Conservation (phyloP, 257 asterid genomes). For the Jasminum sambac region DNA sequence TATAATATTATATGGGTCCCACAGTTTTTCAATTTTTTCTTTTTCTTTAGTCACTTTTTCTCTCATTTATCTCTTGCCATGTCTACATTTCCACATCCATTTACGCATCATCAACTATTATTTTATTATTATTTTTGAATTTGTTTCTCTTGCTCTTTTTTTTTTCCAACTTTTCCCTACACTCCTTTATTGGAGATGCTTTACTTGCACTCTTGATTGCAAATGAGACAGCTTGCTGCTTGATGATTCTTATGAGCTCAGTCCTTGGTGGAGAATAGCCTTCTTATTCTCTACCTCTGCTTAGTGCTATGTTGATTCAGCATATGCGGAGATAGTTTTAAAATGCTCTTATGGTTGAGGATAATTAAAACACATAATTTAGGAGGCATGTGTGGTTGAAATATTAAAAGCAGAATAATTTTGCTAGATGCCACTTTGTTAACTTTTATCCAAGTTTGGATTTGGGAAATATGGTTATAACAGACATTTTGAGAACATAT, state of each 20-base stretch:
- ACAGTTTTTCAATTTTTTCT: too few species aligned
- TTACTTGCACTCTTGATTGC: conserved; percentile 13
- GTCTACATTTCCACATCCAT: too few species aligned
- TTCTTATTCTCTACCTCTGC: conserved; percentile 18
- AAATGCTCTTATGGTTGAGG: not conserved
- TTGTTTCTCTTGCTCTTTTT: too few species aligned
- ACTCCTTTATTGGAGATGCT: conserved; percentile 14
- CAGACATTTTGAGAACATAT: not conserved
- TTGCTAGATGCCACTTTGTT: conserved; percentile 11
- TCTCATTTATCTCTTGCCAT: too few species aligned
- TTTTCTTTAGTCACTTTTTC: too few species aligned
- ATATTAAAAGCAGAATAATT: conserved; percentile 1
- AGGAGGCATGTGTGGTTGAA: not conserved
- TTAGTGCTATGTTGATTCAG: not conserved
- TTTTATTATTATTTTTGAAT: too few species aligned
- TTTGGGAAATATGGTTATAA: not conserved
- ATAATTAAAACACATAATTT: conserved; percentile 2
- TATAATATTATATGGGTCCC: too few species aligned
- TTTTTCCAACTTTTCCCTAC: too few species aligned
- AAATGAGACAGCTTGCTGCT: conserved; percentile 10
- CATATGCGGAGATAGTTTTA: conserved; percentile 1
- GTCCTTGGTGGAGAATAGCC: not conserved
- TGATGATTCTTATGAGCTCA: conserved; percentile 3
- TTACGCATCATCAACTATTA: too few species aligned
- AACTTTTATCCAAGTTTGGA: not conserved